phyloP scores from a whole-genome alignment of 176 grass and related monocot genomes.

The Lolium perenne region DNA sequence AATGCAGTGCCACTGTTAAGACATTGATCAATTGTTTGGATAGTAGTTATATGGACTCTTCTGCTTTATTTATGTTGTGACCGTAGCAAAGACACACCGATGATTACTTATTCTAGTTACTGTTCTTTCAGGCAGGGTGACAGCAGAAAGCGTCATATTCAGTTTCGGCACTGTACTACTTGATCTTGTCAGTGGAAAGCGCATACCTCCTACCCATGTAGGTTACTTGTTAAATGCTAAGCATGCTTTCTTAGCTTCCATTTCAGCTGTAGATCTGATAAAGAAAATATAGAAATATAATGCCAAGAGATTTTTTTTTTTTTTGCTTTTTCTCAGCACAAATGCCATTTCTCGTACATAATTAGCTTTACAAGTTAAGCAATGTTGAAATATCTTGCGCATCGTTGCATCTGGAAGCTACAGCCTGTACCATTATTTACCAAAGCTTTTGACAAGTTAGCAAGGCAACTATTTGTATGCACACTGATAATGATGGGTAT shows the following conservation, averaged over 20 bases:
- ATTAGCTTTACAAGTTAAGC: slow-evolving; percentile 16
- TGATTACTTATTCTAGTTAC: slow-evolving; percentile 4
- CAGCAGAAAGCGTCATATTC: slow-evolving; percentile 92
- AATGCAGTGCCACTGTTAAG: neutral
- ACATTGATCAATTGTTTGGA: neutral
- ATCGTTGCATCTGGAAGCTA: slow-evolving; percentile 7
- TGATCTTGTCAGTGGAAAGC: slow-evolving; percentile 94
- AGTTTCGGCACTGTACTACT: slow-evolving; percentile 95
- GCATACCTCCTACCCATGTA: slow-evolving; percentile 95
- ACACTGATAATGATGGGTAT: slow-evolving; percentile 19
- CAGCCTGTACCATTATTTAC: neutral
- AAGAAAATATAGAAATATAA: slow-evolving; percentile 20
- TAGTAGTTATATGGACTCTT: neutral
- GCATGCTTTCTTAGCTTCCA: neutral
- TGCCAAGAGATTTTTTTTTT: neutral
- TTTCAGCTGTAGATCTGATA: neutral
- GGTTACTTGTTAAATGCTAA: slow-evolving; percentile 26
- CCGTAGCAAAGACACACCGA: neutral
- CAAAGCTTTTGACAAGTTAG: neutral
- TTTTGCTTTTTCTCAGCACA: neutral
- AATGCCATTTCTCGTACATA: neutral
- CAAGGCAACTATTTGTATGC: neutral
- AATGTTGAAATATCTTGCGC: neutral
- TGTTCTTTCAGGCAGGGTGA: slow-evolving; percentile 83
- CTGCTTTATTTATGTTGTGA: slow-evolving; percentile 9